Evolutionary conservation across 106 monocot genomes (phyloP), one percentile per base, ranked within the genome.

Genomic region (Triglochin maritima): DNA sequence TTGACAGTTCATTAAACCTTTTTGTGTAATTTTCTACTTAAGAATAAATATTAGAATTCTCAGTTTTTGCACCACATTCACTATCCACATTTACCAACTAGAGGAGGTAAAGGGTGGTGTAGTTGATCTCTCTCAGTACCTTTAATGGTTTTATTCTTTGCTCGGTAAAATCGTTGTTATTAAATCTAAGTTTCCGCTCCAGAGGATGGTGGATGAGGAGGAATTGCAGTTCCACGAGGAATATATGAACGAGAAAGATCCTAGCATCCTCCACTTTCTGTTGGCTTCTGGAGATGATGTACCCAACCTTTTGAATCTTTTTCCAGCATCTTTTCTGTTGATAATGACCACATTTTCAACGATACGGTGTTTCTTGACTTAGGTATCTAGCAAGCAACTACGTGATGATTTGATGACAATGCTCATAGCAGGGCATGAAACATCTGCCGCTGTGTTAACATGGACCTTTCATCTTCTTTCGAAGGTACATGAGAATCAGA

Each of bases 221-320:
- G 85, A 91, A 43, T 71, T 98, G 57, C 91, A 91, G 69, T 98
- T 98, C 82, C 75, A 85, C 63, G 91, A 98, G 60, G 96, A 98
- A 55, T 91, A 91, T 75, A 82, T 98, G 82, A 98, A 98, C 48
- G 96, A 98, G 72, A 78, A 91, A 80, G 96, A 98, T 84, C 96
- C 96, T 62, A 98, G 96, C 80, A 98, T 98, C 79, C 91, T 98
- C 66, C 91, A 82, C 70, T 98, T 98, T 76, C 81, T 98, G 44
- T 77, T 98, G 77, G 96, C 96, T 65, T 98, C 96, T 47, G 91
- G 96, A 49, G 96, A 98, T 81, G 96, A 98, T 77, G 96, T 98
- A 82, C 46, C 3, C 9, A 47, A 48, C 55, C 8, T 65, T 7
- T 44, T 61, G 41, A 44, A 45, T 46, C 41, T 56, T 54, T 49